Evolutionary conservation across 371 early-diverging fungal species (phyloP).

Genomic region (Apophysomyces elegans): DNA sequence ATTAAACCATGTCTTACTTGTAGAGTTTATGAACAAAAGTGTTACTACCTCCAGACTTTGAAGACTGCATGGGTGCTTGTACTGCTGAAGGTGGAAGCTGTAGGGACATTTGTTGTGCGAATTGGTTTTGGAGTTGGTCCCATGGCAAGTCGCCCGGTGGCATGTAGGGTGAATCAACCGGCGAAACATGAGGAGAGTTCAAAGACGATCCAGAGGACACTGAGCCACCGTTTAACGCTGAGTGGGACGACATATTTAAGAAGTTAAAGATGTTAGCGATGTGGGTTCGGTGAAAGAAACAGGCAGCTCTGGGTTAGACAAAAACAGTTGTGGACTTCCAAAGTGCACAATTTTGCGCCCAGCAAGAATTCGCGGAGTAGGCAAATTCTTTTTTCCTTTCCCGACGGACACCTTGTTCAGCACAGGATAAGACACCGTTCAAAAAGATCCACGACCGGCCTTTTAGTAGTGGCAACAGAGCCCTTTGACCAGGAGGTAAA

Average conservation of each 20-base stretch:
- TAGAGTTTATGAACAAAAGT: conserved; percentile 48
- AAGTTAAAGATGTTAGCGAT: conserved; percentile 1
- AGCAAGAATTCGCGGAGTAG: too few relatives aligned
- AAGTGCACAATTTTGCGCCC: too few relatives aligned
- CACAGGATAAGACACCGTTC: too few relatives aligned
- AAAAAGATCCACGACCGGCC: too few relatives aligned
- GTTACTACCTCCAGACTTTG: conserved; percentile 20
- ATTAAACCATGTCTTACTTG: conserved; percentile 21
- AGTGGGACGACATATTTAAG: conserved; percentile 13
- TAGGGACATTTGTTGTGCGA: conserved; percentile 30
- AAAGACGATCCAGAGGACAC: conserved; percentile 26
- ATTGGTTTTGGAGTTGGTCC: conserved; percentile 27
- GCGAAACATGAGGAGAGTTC: conserved; percentile 24
- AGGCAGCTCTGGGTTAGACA: not conserved
- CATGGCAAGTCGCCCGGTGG: conserved; percentile 26
- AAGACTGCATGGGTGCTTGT: conserved; percentile 10
- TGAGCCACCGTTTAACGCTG: conserved; percentile 22
- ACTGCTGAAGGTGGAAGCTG: conserved; percentile 26
- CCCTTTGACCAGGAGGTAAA: too few relatives aligned
- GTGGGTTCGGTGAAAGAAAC: not conserved
- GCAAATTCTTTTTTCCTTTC: too few relatives aligned
- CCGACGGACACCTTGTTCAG: too few relatives aligned
- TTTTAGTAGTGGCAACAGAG: too few relatives aligned
- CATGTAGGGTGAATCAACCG: conserved; percentile 24
- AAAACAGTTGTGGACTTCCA: too few relatives aligned